A percentile compares a stretch with the other conserved stretches of the same genome.
Conservation (phyloP, 2,329 filamentous ascomycete species). For the Teratosphaeria pseudoeucalypti region DNA sequence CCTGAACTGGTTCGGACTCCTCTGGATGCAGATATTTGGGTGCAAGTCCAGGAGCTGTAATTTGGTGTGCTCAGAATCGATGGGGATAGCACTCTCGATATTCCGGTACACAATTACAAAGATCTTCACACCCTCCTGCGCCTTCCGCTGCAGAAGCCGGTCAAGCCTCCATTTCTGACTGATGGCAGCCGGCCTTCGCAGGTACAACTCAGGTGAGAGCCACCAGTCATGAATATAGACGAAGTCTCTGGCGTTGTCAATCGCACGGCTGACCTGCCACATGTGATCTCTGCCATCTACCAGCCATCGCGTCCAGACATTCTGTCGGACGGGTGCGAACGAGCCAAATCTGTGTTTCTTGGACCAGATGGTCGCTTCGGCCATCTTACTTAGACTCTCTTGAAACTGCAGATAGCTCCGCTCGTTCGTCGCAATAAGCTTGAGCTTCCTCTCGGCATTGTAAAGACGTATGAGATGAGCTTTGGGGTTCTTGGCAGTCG, state of each 20-base stretch:
- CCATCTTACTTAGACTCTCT: slow-evolving; percentile 82
- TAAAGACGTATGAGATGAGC: slow-evolving; percentile 82
- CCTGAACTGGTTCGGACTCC: slow-evolving; percentile 94
- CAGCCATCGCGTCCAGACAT: slow-evolving; percentile 88
- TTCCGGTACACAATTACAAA: slow-evolving; percentile 98
- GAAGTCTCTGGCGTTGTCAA: slow-evolving; percentile 93
- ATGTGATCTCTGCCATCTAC: slow-evolving; percentile 97
- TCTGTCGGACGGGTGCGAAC: slow-evolving; percentile 79
- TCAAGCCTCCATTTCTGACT: slow-evolving; percentile 97
- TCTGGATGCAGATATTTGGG: slow-evolving; percentile 89
- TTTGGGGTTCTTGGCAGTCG: slow-evolving; percentile 42
- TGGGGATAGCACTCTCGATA: slow-evolving; percentile 91
- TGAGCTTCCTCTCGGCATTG: slow-evolving; percentile 86
- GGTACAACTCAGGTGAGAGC: slow-evolving; percentile 91
- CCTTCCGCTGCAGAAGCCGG: slow-evolving; percentile 83
- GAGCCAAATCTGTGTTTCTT: slow-evolving; percentile 79
- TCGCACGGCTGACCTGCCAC: slow-evolving; percentile 97
- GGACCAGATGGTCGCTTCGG: slow-evolving; percentile 71
- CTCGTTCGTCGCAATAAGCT: slow-evolving; percentile 83
- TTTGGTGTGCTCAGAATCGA: slow-evolving; percentile 97
- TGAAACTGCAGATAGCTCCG: slow-evolving; percentile 84
- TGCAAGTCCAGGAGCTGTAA: slow-evolving; percentile 91
- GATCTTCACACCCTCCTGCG: slow-evolving; percentile 88
- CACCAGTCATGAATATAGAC: slow-evolving; percentile 99
- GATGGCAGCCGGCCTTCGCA: slow-evolving; percentile 85